These are phyloP conservation scores for Chrysosphaeria jannelii DNA, from an alignment of 2,329 filamentous ascomycete species.

Conservation along the genomic window DNA sequence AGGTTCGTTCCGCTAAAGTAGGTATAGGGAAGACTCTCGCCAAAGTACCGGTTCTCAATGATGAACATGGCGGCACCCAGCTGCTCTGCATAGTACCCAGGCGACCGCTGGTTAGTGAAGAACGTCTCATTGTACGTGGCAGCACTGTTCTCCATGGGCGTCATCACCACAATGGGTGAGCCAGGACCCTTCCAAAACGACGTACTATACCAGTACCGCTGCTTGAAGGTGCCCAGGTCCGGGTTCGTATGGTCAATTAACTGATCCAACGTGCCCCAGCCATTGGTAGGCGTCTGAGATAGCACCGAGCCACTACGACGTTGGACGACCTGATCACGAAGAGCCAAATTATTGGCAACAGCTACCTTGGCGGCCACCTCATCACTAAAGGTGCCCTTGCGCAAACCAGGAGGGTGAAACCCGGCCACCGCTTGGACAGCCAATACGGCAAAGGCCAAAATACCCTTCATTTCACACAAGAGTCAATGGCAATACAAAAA, in stretches of 20 bases:
- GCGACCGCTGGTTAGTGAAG: slow-evolving; percentile 21
- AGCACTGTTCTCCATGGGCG: slow-evolving; percentile 9
- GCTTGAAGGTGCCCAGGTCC: slow-evolving; percentile 12
- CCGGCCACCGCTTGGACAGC: too few species aligned
- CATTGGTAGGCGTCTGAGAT: slow-evolving; percentile 1
- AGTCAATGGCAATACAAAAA: too few species aligned
- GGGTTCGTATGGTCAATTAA: slow-evolving; percentile 13
- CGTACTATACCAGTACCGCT: slow-evolving; percentile 13
- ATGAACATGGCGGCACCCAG: slow-evolving; percentile 12
- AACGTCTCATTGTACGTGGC: slow-evolving; percentile 3
- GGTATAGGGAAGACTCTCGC: slow-evolving; percentile 10
- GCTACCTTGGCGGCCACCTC: slow-evolving; percentile 1
- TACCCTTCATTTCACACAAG: too few species aligned
- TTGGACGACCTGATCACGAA: not conserved
- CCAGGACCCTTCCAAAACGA: slow-evolving; percentile 12
- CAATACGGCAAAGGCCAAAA: too few species aligned
- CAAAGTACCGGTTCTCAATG: slow-evolving; percentile 15
- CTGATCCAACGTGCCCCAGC: slow-evolving; percentile 10
- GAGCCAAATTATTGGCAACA: slow-evolving; percentile 1
- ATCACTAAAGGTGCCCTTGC: not conserved
- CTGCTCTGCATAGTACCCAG: slow-evolving; percentile 11
- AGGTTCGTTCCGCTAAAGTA: slow-evolving; percentile 10
- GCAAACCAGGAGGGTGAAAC: too few species aligned
- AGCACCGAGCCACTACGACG: not conserved
- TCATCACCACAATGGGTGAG: slow-evolving; percentile 12